Conservation (phyloP, 768 basidiomycete species). For the Chalciporus sphaerocephalus region DNA sequence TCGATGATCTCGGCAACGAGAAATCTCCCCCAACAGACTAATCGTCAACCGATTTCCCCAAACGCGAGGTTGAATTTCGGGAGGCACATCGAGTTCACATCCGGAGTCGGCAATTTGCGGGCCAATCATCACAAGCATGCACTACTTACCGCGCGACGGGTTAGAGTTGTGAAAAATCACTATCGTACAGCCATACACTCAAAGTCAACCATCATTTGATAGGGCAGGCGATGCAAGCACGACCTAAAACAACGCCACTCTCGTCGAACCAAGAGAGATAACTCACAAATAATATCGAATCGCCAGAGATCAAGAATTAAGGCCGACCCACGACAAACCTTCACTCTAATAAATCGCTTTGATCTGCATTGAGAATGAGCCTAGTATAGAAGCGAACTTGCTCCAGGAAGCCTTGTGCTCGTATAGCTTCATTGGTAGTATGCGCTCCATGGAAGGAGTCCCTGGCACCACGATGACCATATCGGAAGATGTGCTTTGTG, state of each 20-base stretch:
- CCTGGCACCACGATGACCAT: conserved; percentile 29
- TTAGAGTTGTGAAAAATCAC: neutral
- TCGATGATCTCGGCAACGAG: conserved; percentile 9
- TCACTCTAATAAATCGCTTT: conserved; percentile 20
- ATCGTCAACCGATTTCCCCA: conserved; percentile 1
- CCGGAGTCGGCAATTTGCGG: conserved; percentile 5
- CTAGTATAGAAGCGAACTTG: conserved; percentile 31
- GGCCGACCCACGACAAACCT: too few species aligned
- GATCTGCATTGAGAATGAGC: conserved; percentile 33
- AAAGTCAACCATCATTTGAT: neutral
- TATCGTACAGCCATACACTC: neutral
- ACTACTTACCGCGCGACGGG: neutral
- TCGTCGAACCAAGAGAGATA: too few species aligned
- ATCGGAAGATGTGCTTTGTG: conserved; percentile 46
- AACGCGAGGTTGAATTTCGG: neutral
- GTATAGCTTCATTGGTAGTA: conserved; percentile 30
- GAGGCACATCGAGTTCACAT: conserved; percentile 27
- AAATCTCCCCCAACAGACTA: conserved; percentile 2
- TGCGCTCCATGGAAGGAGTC: conserved; percentile 36
- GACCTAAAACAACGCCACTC: too few species aligned
- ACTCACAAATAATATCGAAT: too few species aligned
- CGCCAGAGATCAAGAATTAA: too few species aligned
- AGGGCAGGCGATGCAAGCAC: too few species aligned
- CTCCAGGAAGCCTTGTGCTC: conserved; percentile 28
- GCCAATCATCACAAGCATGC: conserved; percentile 7